Conservation (phyloP, 768 basidiomycete genomes). For the Rhodotorula sphaerocarpa region DNA sequence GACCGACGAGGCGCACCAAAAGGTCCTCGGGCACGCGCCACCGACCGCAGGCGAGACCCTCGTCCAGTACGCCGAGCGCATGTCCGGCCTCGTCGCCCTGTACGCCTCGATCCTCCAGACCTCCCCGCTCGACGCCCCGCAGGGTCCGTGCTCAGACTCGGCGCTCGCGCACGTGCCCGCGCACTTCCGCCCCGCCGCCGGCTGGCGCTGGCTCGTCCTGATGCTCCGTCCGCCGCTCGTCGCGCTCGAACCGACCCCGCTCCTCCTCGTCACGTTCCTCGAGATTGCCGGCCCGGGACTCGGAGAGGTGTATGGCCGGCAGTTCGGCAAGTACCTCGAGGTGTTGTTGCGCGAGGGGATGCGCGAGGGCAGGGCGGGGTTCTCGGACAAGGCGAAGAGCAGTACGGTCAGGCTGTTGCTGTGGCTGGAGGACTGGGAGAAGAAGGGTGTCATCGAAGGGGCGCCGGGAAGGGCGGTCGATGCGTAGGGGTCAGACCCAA, state of each 20-base stretch:
- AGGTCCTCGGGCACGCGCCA: slow-evolving; percentile 42
- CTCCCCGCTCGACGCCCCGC: slow-evolving; percentile 25
- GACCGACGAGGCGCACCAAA: slow-evolving; percentile 45
- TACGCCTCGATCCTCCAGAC: slow-evolving; percentile 26
- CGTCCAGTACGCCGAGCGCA: slow-evolving; percentile 26
- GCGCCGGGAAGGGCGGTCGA: slow-evolving; percentile 7
- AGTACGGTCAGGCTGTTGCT: slow-evolving; percentile 22
- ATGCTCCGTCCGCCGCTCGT: slow-evolving; percentile 32
- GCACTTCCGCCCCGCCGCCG: slow-evolving; percentile 36
- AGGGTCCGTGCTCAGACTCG: slow-evolving; percentile 7
- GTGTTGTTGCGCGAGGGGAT: slow-evolving; percentile 33
- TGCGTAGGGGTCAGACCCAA: not conserved
- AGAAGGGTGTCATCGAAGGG: slow-evolving; percentile 5
- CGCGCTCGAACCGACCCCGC: slow-evolving; percentile 32
- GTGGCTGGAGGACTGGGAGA: slow-evolving; percentile 35
- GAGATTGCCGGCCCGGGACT: slow-evolving; percentile 23
- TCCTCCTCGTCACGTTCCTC: slow-evolving; percentile 33
- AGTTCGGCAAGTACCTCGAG: slow-evolving; percentile 32
- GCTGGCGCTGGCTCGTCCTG: slow-evolving; percentile 33
- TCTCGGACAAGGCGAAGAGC: slow-evolving; percentile 28
- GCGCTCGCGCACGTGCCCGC: slow-evolving; percentile 25
- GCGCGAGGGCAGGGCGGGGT: slow-evolving; percentile 28
- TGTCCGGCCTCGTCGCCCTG: slow-evolving; percentile 26
- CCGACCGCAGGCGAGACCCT: slow-evolving; percentile 13
- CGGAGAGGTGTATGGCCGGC: slow-evolving; percentile 26